Conservation (phyloP, 2,329 filamentous ascomycete genomes). For the Akanthomyces lecanii region DNA sequence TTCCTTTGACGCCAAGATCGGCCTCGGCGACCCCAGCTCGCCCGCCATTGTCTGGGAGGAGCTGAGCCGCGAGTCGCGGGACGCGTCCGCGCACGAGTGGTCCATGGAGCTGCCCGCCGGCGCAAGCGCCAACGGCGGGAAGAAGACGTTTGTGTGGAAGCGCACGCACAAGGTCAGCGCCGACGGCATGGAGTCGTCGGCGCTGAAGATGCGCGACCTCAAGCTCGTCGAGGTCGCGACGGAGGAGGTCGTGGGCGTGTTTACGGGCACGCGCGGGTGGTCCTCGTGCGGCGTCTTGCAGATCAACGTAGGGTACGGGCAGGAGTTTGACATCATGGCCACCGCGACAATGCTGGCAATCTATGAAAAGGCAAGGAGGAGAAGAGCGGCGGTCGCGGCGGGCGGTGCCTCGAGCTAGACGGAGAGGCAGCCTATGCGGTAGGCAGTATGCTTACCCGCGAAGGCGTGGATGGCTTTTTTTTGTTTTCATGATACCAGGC, state of each 20-base stretch:
- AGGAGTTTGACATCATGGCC: slow-evolving; percentile 3
- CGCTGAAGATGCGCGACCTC: not conserved
- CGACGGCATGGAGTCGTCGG: not conserved
- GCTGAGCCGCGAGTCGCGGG: not conserved
- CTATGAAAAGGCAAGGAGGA: slow-evolving; percentile 5
- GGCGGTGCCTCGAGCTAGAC: not conserved
- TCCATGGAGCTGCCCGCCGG: not conserved
- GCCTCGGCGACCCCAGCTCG: slow-evolving; percentile 9
- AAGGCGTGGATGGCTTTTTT: not conserved
- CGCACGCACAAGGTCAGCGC: slow-evolving; percentile 7
- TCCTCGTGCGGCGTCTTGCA: slow-evolving; percentile 11
- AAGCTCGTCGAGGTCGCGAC: slow-evolving; percentile 11
- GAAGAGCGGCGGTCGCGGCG: not conserved
- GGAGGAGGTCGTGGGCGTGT: not conserved
- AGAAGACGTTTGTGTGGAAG: not conserved
- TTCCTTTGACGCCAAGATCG: slow-evolving; percentile 7
- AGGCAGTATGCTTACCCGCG: not conserved
- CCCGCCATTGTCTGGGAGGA: not conserved
- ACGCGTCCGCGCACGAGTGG: not conserved
- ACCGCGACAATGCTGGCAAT: slow-evolving; percentile 5
- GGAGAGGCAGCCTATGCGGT: too few species aligned
- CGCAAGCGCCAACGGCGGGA: not conserved
- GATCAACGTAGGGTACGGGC: slow-evolving; percentile 8
- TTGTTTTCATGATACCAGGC: not conserved
- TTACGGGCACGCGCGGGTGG: not conserved